Evolutionary conservation across 305 asterid genomes (phyloP), one percentile per base, ranked within the genome.

Genomic region (Fraxinus floribunda): DNA sequence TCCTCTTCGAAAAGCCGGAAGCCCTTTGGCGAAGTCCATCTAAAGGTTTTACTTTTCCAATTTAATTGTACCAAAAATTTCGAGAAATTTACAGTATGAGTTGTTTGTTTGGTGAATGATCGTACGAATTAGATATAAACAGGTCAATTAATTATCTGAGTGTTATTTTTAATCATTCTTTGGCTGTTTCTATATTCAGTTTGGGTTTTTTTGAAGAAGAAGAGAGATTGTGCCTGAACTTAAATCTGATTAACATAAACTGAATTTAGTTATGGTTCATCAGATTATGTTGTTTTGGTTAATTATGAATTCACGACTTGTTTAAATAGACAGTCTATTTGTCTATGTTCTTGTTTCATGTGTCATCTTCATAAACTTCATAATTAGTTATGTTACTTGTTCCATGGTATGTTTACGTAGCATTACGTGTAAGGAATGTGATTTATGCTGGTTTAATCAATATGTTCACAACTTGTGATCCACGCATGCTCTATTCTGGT

Each of bases 21-120:
- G 46, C 84, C 85, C 24, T 30, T 62, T 29, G 78, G 84, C 32
- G 81, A 81, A 79, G 71, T 86, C 66, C 85, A 82, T 71, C 81
- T 85, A 4, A 73, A 85, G 88, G 88, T 85, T 68, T 29, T 24
- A 68, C 18, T 11, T 68, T 68, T 29, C n/a, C 7, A 62, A 62
- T 62, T 22, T 11, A 3, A 68, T 24, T 9, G 36, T 64, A 11
- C 10, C 2, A 1, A 24, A 26, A 24, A 62, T 9, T 26, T 26
- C n/a, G n/a, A 68, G 35, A 11, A 10, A 24, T 29, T 22, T 60
- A 20, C 29, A 5, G 30, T 20, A 60, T 7, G 70, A 20, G 9
- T 18, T 60, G 3, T n/a, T 7, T 60, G 9, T 20, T 60, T 60
- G 10, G 70, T 20, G 70, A 20, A 60, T 60, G 4, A 20, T 60